Conservation (phyloP, 1,139 yeast species). For the Debaryomycetaceae sp. region DNA sequence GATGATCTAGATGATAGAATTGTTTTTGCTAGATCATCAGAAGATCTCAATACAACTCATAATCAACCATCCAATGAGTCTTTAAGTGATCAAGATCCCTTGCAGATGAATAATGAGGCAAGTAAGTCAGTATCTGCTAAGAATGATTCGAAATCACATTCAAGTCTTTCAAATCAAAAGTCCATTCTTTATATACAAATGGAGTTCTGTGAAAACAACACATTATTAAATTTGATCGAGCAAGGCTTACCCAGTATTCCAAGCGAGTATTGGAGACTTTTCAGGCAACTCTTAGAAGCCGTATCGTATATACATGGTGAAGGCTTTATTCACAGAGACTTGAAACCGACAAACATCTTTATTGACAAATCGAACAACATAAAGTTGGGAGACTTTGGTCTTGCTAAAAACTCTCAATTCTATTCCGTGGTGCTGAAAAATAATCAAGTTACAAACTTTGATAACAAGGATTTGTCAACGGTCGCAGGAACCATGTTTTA, state of each 20-base stretch:
- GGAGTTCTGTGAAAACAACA: slow-evolving; percentile 97
- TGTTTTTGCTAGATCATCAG: slow-evolving; percentile 26
- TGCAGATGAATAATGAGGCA: neutral
- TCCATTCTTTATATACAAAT: slow-evolving; percentile 79
- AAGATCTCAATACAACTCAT: slow-evolving; percentile 11
- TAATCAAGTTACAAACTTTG: slow-evolving; percentile 34
- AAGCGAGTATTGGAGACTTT: slow-evolving; percentile 84
- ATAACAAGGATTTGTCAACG: slow-evolving; percentile 77
- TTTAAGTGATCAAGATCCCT: neutral
- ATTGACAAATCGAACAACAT: slow-evolving; percentile 86
- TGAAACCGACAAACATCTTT: slow-evolving; percentile 94
- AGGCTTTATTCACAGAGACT: slow-evolving; percentile 92
- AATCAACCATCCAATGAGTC: slow-evolving; percentile 1
- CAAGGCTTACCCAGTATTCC: slow-evolving; percentile 73
- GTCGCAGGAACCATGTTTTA: slow-evolving; percentile 92
- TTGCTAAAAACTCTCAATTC: slow-evolving; percentile 75
- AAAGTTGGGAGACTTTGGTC: slow-evolving; percentile 95
- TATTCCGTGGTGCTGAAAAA: slow-evolving; percentile 36
- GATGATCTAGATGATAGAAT: slow-evolving; percentile 21
- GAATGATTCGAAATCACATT: neutral
- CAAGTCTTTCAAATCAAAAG: slow-evolving; percentile 20
- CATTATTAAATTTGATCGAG: slow-evolving; percentile 75
- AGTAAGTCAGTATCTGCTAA: neutral
- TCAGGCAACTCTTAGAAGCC: slow-evolving; percentile 88
- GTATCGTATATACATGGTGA: slow-evolving; percentile 87